Evolutionary conservation across 768 basidiomycete species (phyloP).

Genomic region (Heimioporus sp.): DNA sequence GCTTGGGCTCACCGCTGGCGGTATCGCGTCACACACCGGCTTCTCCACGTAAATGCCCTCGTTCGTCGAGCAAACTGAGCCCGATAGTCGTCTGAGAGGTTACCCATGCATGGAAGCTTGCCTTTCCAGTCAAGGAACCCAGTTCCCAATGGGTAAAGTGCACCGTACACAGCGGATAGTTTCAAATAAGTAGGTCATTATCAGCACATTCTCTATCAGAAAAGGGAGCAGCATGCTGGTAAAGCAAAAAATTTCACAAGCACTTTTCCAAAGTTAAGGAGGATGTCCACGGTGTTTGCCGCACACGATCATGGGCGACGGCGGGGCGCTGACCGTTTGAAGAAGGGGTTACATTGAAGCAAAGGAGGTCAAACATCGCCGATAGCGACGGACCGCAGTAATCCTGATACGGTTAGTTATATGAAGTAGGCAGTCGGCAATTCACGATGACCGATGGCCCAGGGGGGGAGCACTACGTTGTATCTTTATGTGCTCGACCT

Average conservation of each 20-base stretch:
- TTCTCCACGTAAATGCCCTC: slow-evolving; percentile 22
- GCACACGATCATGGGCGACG: not conserved
- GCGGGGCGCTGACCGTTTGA: not conserved
- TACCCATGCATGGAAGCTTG: slow-evolving; percentile 10
- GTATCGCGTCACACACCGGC: slow-evolving; percentile 5
- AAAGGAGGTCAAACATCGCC: slow-evolving; percentile 8
- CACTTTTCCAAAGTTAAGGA: slow-evolving; percentile 1
- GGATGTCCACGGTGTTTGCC: not conserved
- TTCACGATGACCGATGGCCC: slow-evolving; percentile 1
- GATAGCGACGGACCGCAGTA: slow-evolving; percentile 16
- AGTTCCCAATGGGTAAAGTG: slow-evolving; percentile 13
- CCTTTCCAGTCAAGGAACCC: slow-evolving; percentile 8
- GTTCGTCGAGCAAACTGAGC: slow-evolving; percentile 2
- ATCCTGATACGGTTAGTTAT: slow-evolving; percentile 9
- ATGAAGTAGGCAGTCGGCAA: slow-evolving; percentile 2
- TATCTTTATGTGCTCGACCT: not conserved
- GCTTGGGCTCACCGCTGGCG: not conserved
- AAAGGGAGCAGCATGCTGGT: not conserved
- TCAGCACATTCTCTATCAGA: slow-evolving; percentile 5
- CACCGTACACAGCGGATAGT: slow-evolving; percentile 13
- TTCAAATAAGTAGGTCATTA: slow-evolving; percentile 6
- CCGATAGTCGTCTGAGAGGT: slow-evolving; percentile 10
- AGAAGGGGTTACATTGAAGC: not conserved
- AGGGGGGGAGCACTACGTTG: not conserved
- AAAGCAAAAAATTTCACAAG: not conserved